These are phyloP conservation scores for Vitis hybrid DNA, from an alignment of 177 flowering plant species.

Conservation along the genomic window DNA sequence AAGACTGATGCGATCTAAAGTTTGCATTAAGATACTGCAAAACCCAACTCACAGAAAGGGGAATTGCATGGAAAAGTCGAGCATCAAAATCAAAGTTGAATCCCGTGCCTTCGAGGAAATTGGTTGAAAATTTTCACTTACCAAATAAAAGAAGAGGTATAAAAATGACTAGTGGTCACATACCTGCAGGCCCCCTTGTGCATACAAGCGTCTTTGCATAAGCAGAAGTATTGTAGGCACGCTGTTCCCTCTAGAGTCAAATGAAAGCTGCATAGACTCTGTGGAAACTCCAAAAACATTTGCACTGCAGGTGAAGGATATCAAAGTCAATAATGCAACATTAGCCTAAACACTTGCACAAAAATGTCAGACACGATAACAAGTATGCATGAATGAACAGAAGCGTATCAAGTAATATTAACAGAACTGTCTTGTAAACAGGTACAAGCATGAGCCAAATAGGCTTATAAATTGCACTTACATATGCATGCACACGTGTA, in stretches of 20 bases:
- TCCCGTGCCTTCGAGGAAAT: no score
- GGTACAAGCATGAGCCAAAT: neutral
- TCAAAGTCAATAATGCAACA: neutral
- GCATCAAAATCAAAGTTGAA: no score
- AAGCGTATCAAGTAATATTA: neutral
- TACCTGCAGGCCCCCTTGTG: conserved; percentile 63
- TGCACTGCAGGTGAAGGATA: conserved; percentile 37
- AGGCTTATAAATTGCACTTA: neutral
- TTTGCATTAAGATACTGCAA: no score
- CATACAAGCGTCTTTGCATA: conserved; percentile 67
- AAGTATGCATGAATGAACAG: neutral
- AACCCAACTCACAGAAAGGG: no score
- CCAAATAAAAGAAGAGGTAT: neutral
- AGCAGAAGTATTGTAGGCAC: conserved; percentile 69
- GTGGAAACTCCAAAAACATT: conserved; percentile 74
- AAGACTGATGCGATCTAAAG: no score
- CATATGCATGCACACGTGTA: no score
- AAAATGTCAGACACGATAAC: no score
- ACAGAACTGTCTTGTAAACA: neutral
- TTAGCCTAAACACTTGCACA: neutral
- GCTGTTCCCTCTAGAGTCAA: conserved; percentile 67
- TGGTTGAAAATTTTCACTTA: neutral
- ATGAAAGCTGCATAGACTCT: conserved; percentile 76
- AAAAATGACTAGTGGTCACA: neutral
- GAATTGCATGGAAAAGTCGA: no score